These are phyloP conservation scores for Cutaneotrichosporon spelunceum DNA, from an alignment of 1,284 basidiomycete genomes.

Conservation along the genomic window DNA sequence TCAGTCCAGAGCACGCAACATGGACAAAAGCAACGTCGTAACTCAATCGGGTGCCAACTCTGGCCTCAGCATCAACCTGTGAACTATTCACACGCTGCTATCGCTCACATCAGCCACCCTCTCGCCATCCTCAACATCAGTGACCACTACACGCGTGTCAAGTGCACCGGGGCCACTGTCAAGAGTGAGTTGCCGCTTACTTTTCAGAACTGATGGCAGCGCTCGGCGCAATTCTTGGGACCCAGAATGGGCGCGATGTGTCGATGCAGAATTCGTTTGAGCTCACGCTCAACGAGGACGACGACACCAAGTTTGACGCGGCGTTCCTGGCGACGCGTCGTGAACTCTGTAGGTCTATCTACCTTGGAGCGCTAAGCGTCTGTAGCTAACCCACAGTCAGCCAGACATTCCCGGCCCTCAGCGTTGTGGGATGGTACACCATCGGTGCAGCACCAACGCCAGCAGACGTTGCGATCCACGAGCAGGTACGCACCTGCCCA, in stretches of 20 bases:
- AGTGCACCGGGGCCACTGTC: background rate
- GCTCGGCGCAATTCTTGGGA: constrained; percentile 88
- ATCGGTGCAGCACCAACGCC: constrained; percentile 68
- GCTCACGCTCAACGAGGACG: constrained; percentile 56
- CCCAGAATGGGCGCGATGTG: constrained; percentile 86
- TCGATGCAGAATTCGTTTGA: constrained; percentile 98
- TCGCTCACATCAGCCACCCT: constrained; percentile 66
- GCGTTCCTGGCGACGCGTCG: constrained; percentile 75
- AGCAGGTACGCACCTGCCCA: constrained; percentile 66
- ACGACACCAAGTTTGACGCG: constrained; percentile 59
- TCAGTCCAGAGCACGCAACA: background rate
- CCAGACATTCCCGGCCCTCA: constrained; percentile 93
- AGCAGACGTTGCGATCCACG: constrained; percentile 75
- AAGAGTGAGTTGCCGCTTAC: constrained; percentile 8
- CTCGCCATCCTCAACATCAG: constrained; percentile 95
- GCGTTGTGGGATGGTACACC: constrained; percentile 96
- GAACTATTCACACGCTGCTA: constrained; percentile 6
- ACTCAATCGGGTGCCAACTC: constrained; percentile 29
- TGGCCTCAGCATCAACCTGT: constrained; percentile 48
- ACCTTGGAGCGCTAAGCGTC: too few species aligned
- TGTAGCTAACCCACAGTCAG: constrained; percentile 64
- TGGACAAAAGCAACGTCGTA: constrained; percentile 4
- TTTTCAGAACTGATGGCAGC: constrained; percentile 56
- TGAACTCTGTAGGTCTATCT: constrained; percentile 74
- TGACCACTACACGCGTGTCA: constrained; percentile 85